Percentiles rank a stretch among this genome's conserved stretches.
Conservation (phyloP, 768 basidiomycete species). For the Cystofilobasidium macerans region DNA sequence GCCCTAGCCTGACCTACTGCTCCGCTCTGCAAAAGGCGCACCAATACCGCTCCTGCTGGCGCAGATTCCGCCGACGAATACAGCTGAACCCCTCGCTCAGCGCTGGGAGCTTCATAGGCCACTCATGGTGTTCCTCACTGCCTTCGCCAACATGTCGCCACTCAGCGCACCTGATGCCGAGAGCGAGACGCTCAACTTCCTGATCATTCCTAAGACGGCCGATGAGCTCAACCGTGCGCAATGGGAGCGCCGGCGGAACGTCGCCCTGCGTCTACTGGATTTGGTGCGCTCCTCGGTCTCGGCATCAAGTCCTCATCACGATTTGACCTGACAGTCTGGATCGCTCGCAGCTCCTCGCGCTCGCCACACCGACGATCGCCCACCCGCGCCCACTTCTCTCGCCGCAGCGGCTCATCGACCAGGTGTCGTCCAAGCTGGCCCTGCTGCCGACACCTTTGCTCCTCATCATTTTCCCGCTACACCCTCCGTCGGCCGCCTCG, state of each 20-base stretch:
- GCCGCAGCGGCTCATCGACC: neutral
- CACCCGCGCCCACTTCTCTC: neutral
- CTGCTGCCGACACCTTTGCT: neutral
- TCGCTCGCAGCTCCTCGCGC: neutral
- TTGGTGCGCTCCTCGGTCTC: neutral
- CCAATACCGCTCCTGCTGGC: neutral
- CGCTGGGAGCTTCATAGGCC: conserved; percentile 1
- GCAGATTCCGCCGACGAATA: neutral
- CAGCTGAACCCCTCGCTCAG: neutral
- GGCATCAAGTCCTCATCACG: neutral
- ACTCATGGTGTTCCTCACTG: neutral
- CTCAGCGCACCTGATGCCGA: neutral
- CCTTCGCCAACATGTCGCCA: neutral
- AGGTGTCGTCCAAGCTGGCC: neutral
- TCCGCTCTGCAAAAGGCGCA: neutral
- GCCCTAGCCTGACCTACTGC: neutral
- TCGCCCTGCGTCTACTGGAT: neutral
- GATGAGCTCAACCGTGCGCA: neutral
- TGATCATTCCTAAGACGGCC: neutral
- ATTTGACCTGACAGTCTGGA: neutral
- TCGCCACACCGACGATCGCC: neutral
- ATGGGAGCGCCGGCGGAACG: neutral
- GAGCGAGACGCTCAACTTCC: neutral
- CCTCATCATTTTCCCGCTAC: neutral
- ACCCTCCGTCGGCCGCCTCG: neutral